phyloP scores from a whole-genome alignment of 306 rosid species.

The Alnus rubra region DNA sequence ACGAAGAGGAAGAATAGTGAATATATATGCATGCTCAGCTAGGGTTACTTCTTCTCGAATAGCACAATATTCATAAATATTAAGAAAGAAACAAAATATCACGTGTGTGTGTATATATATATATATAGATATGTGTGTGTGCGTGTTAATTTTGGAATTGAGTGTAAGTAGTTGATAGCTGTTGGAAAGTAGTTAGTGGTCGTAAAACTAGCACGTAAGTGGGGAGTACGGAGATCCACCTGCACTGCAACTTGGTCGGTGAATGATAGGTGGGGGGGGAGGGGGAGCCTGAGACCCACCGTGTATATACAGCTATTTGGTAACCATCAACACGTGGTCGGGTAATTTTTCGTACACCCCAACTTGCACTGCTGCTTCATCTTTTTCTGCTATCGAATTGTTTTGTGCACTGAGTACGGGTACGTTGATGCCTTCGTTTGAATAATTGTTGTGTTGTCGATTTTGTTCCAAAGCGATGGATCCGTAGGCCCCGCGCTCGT shows the following conservation, averaged over 20 bases:
- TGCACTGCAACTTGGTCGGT: not conserved
- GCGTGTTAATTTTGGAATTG: too few species aligned
- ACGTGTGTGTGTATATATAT: too few species aligned
- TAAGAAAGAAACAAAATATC: too few species aligned
- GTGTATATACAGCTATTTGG: too few species aligned
- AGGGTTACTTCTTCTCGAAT: too few species aligned
- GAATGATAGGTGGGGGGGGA: not conserved
- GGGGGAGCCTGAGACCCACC: too few species aligned
- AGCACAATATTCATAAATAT: too few species aligned
- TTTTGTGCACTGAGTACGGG: not conserved
- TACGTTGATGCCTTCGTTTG: not conserved
- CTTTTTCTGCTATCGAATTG: too few species aligned
- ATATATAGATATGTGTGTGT: too few species aligned
- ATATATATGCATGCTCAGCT: too few species aligned
- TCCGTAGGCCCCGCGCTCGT: constrained; percentile 47
- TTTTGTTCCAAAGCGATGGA: constrained; percentile 36
- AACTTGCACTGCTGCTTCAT: not conserved
- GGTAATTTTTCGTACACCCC: not conserved
- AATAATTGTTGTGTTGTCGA: not conserved
- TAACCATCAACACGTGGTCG: not conserved
- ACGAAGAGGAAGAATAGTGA: too few species aligned
- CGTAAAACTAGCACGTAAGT: not conserved
- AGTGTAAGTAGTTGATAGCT: not conserved
- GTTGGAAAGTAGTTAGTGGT: not conserved
- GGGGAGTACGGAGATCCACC: not conserved